Evolutionary conservation across 768 basidiomycete species (phyloP).

Genomic region (Lyophyllum decastes): DNA sequence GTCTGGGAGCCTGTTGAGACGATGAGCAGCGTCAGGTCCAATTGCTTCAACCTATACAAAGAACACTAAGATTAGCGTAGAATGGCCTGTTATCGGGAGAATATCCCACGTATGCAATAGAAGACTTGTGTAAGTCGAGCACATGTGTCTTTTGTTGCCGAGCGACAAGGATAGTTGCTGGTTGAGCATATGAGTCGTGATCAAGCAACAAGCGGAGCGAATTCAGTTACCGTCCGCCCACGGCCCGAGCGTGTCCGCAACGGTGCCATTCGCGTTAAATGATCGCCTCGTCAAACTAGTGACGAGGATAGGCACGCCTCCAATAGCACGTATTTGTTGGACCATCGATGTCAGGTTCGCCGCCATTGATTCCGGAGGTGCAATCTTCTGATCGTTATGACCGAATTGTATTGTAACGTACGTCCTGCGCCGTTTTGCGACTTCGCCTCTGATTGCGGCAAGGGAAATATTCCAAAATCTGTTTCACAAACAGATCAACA

Average conservation of each 20-base stretch:
- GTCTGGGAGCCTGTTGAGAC: constrained; percentile 36
- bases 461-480: constrained; percentile 37
- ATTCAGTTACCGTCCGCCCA: constrained; percentile 37
- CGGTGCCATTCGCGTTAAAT: constrained; percentile 36
- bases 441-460: constrained; percentile 31
- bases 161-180: constrained; percentile 36
- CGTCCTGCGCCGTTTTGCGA: constrained; percentile 35
- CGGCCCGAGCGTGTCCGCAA: constrained; percentile 35
- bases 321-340: constrained; percentile 34
- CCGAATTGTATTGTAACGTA: constrained; percentile 45
- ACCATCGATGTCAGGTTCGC: constrained; percentile 42
- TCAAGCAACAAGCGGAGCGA: background rate
- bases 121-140: constrained; percentile 38
- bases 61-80: background rate
- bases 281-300: constrained; percentile 40
- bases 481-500: background rate
- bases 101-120: constrained; percentile 33
- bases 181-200: background rate
- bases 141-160: constrained; percentile 37
- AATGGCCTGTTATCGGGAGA: background rate
- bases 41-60: constrained; percentile 34
- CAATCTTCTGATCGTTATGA: constrained; percentile 43
- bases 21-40: constrained; percentile 39
- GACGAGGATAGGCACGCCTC: constrained; percentile 41
- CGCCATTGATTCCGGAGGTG: constrained; percentile 44